Evolutionary conservation across 106 monocot species (phyloP).

Genomic region (Acanthochlamys bracteata): DNA sequence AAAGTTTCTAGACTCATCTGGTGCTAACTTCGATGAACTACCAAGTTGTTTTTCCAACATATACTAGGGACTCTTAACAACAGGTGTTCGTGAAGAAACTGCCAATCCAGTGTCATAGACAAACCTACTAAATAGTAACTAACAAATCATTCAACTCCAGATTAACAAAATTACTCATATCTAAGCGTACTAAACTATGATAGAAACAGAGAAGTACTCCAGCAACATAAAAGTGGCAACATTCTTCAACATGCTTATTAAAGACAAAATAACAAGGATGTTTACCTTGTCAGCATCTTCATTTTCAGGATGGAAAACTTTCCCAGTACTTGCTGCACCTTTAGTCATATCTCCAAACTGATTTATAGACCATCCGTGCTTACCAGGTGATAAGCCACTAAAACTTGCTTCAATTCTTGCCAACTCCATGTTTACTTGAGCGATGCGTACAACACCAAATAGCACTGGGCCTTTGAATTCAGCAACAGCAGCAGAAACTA

Average conservation of each 20-base stretch:
- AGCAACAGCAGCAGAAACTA: slow-evolving; percentile 79
- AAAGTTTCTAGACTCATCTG: too few relatives aligned
- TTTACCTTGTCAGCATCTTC: slow-evolving; percentile 35
- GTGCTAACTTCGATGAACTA: too few relatives aligned
- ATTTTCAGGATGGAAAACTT: neutral
- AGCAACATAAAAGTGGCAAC: neutral
- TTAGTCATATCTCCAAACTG: slow-evolving; percentile 79
- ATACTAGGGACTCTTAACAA: too few relatives aligned
- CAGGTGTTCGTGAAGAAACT: too few relatives aligned
- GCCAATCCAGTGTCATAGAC: too few relatives aligned
- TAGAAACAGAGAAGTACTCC: neutral
- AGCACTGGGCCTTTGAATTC: slow-evolving; percentile 88
- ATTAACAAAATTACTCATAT: too few relatives aligned
- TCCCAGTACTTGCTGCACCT: slow-evolving; percentile 1
- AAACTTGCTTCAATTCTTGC: slow-evolving; percentile 86
- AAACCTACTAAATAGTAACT: too few relatives aligned
- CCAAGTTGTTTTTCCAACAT: too few relatives aligned
- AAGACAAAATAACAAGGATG: neutral
- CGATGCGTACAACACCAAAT: slow-evolving; percentile 82
- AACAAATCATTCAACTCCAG: too few relatives aligned
- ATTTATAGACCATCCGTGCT: slow-evolving; percentile 81
- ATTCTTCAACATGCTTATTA: neutral
- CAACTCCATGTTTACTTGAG: slow-evolving; percentile 83
- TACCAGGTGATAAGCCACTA: slow-evolving; percentile 74
- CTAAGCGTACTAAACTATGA: too few relatives aligned